Evolutionary conservation across 768 basidiomycete species (phyloP).

Genomic region (Phaffia tasmanica): DNA sequence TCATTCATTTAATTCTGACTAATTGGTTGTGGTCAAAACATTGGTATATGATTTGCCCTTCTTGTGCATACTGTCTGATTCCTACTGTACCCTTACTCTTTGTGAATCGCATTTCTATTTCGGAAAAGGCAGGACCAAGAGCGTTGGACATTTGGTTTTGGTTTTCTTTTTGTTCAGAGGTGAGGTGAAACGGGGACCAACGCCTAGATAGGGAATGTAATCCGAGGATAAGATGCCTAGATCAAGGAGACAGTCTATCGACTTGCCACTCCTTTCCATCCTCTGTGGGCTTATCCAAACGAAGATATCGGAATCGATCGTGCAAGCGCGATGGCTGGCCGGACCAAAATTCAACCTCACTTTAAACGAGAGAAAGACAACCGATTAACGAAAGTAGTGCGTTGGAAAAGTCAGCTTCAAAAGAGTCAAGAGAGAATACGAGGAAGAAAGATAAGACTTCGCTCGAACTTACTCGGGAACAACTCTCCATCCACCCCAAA

Average conservation of each 20-base stretch:
- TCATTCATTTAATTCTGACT: too few species aligned
- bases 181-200: too few species aligned
- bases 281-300: conserved; percentile 11
- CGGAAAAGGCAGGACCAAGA: too few species aligned
- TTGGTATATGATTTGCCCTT: too few species aligned
- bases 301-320: conserved; percentile 24
- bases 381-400: background rate
- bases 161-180: conserved; percentile 2
- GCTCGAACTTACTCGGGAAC: conserved; percentile 17
- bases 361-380: background rate
- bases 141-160: too few species aligned
- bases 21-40: too few species aligned
- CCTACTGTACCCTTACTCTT: too few species aligned
- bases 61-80: too few species aligned
- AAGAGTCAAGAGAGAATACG: background rate
- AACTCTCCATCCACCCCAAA: conserved; percentile 26
- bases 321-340: conserved; percentile 26
- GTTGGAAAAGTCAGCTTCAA: background rate
- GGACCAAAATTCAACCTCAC: conserved; percentile 27
- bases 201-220: too few species aligned
- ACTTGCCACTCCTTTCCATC: conserved; percentile 23
- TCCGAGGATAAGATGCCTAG: background rate
- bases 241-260: conserved; percentile 24
- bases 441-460: background rate
- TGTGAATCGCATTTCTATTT: too few species aligned